Evolutionary conservation across 2,329 filamentous ascomycete genomes (phyloP).

Genomic region (Hypoxylon rubiginosum): DNA sequence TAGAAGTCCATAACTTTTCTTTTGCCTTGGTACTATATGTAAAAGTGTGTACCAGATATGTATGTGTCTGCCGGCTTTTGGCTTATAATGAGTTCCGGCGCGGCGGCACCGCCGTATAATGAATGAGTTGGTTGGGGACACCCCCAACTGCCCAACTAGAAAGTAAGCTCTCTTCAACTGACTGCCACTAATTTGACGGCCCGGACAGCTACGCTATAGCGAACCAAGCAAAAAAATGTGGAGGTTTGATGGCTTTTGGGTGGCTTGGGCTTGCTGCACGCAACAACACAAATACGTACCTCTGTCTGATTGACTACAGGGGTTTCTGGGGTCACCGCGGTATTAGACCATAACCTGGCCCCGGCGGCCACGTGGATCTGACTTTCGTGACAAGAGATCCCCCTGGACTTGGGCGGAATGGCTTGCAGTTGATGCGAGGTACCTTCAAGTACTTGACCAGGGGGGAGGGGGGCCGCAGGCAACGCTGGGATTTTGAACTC

Average conservation of each 20-base stretch:
- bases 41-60: background rate
- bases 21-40: slow-evolving; percentile 4
- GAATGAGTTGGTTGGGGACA: slow-evolving; percentile 21
- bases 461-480: slow-evolving; percentile 1
- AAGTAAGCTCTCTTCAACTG: background rate
- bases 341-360: slow-evolving; percentile 46
- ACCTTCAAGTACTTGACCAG: slow-evolving; percentile 43
- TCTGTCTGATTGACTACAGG: slow-evolving; percentile 43
- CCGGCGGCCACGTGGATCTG: slow-evolving; percentile 51
- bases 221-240: slow-evolving; percentile 24
- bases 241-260: slow-evolving; percentile 11
- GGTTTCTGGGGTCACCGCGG: slow-evolving; percentile 38
- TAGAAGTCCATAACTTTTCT: slow-evolving; percentile 4
- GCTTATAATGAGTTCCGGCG: slow-evolving; percentile 33
- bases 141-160: slow-evolving; percentile 28
- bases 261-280: slow-evolving; percentile 10
- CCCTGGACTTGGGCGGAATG: slow-evolving; percentile 47
- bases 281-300: slow-evolving; percentile 20
- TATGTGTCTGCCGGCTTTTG: slow-evolving; percentile 10
- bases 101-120: slow-evolving; percentile 33
- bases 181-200: slow-evolving; percentile 18
- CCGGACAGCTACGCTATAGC: slow-evolving; percentile 33
- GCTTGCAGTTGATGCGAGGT: slow-evolving; percentile 44
- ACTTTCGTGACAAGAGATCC: slow-evolving; percentile 48
- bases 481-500: slow-evolving; percentile 12